phyloP scores from a whole-genome alignment of 345 rosid species.

The Noccaea caerulescens region DNA sequence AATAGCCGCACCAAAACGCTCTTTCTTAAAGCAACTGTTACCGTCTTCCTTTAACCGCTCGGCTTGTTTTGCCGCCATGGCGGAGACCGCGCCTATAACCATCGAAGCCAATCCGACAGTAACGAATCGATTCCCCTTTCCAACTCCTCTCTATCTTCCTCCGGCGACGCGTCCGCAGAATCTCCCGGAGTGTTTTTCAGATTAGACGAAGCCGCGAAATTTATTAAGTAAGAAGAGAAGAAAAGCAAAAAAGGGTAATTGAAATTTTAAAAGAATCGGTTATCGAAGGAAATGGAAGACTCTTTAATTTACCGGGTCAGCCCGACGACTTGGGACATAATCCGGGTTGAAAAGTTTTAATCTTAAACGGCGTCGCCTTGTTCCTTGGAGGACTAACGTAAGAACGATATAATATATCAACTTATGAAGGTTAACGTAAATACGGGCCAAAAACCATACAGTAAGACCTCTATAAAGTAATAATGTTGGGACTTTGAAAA shows the following conservation, averaged over 20 bases:
- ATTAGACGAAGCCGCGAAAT: slow-evolving; percentile 41
- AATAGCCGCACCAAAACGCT: slow-evolving; percentile 84
- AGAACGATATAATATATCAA: no score
- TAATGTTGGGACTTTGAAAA: no score
- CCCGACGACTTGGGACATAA: slow-evolving; percentile 3
- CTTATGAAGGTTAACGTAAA: neutral
- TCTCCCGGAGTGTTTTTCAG: slow-evolving; percentile 13
- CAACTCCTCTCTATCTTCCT: neutral
- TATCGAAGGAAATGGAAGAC: neutral
- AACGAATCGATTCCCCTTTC: neutral
- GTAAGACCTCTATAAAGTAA: no score
- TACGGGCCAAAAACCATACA: neutral
- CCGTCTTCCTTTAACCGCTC: slow-evolving; percentile 69
- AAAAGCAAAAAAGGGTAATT: slow-evolving; percentile 1
- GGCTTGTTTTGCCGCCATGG: slow-evolving; percentile 64
- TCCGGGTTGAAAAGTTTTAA: neutral
- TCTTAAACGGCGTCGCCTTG: neutral
- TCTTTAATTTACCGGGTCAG: slow-evolving; percentile 25
- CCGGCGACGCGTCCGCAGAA: slow-evolving; percentile 19
- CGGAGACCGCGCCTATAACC: slow-evolving; percentile 44
- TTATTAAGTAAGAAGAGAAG: slow-evolving; percentile 7
- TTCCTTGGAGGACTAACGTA: neutral
- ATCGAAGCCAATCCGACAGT: slow-evolving; percentile 19
- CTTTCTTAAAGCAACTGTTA: slow-evolving; percentile 59
- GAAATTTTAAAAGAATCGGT: neutral